phyloP scores from a whole-genome alignment of 495 filamentous ascomycete genomes.

The Hypoxylon fragiforme region DNA sequence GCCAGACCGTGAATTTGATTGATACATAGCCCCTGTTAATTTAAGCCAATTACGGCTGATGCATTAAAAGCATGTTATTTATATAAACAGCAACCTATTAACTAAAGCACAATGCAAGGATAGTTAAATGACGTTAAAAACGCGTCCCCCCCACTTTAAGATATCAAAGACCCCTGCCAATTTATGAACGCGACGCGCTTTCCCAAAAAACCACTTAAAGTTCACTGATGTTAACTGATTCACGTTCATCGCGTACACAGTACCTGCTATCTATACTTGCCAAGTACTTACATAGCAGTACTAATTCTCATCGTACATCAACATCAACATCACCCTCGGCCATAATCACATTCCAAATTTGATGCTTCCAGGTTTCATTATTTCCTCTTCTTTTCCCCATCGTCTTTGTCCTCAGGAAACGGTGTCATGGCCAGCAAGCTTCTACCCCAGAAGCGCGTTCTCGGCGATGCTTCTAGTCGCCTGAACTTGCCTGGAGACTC shows the following conservation, averaged over 20 bases:
- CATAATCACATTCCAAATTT: not conserved
- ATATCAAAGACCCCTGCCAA: slow-evolving; percentile 10
- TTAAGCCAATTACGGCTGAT: no score
- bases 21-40: no score
- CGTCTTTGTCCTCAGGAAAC: slow-evolving; percentile 10
- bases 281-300: no score
- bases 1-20: no score
- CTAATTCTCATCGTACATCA: not conserved
- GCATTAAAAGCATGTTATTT: no score
- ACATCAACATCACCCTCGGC: not conserved
- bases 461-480: slow-evolving; percentile 54
- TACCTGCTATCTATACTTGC: no score
- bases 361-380: slow-evolving; percentile 5
- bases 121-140: slow-evolving; percentile 21
- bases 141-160: slow-evolving; percentile 29
- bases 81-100: no score
- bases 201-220: slow-evolving; percentile 32
- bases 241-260: not conserved
- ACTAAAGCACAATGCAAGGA: no score
- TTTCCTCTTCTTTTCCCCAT: slow-evolving; percentile 6
- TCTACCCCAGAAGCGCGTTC: slow-evolving; percentile 58
- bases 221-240: not conserved
- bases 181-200: slow-evolving; percentile 34
- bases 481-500: slow-evolving; percentile 49
- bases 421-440: slow-evolving; percentile 45